These are phyloP conservation scores for Monilinia laxa DNA, from an alignment of 2,329 filamentous ascomycete species.

Conservation along the genomic window DNA sequence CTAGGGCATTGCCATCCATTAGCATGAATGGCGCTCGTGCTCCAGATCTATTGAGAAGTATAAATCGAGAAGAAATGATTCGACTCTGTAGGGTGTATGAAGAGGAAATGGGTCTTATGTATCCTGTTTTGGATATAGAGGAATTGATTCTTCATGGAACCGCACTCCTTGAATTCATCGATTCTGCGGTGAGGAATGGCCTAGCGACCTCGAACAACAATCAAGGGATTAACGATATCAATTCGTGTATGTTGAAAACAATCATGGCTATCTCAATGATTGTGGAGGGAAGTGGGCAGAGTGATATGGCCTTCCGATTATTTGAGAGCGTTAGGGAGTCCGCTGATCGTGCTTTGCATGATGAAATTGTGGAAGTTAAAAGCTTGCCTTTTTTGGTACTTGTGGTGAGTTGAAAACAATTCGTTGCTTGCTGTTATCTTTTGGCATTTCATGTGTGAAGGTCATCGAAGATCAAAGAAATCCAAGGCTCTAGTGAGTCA, in stretches of 20 bases:
- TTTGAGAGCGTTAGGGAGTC: slow-evolving; percentile 74
- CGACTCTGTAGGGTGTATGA: slow-evolving; percentile 78
- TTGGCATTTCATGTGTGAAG: background rate
- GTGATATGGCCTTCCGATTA: slow-evolving; percentile 68
- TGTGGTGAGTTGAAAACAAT: slow-evolving; percentile 46
- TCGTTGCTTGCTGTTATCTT: background rate
- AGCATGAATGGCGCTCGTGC: slow-evolving; percentile 45
- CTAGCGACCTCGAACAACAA: slow-evolving; percentile 52
- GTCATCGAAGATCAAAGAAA: background rate
- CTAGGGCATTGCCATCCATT: slow-evolving; percentile 24
- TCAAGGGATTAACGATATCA: slow-evolving; percentile 55
- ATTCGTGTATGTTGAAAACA: slow-evolving; percentile 75
- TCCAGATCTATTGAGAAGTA: slow-evolving; percentile 77
- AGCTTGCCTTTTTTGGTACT: slow-evolving; percentile 59
- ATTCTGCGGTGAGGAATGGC: slow-evolving; percentile 59
- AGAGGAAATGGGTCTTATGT: slow-evolving; percentile 91
- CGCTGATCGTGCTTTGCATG: slow-evolving; percentile 62
- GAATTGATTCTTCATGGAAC: slow-evolving; percentile 68
- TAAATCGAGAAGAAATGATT: slow-evolving; percentile 76
- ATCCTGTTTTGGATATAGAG: slow-evolving; percentile 77
- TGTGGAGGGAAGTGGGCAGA: slow-evolving; percentile 77
- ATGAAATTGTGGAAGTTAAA: slow-evolving; percentile 54
- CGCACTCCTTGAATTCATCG: slow-evolving; percentile 70
- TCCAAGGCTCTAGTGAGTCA: slow-evolving; percentile 5
- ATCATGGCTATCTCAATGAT: slow-evolving; percentile 76